Evolutionary conservation across 345 rosid species (phyloP).

Genomic region (Eucalyptus regnans): DNA sequence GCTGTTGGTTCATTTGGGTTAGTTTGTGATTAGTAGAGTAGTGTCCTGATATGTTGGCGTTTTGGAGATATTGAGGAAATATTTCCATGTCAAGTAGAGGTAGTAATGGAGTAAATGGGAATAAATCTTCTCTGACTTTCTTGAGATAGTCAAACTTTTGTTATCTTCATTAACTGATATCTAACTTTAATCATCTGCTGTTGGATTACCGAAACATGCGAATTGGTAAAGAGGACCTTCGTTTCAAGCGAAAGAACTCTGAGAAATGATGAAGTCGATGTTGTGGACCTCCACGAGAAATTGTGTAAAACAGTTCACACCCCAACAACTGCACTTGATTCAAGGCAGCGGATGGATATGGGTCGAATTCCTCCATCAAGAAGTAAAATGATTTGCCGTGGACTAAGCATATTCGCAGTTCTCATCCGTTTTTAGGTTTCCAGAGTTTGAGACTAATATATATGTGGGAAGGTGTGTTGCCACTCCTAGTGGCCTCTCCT

Average conservation of each 20-base stretch:
- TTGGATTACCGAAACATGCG: no score
- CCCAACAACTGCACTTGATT: slow-evolving; percentile 13
- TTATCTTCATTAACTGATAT: no score
- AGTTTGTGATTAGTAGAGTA: neutral
- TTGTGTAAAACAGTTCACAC: slow-evolving; percentile 43
- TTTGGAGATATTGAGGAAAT: slow-evolving; percentile 58
- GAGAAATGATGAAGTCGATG: slow-evolving; percentile 27
- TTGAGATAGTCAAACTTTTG: no score
- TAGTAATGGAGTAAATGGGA: slow-evolving; percentile 2
- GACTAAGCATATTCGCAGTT: slow-evolving; percentile 33
- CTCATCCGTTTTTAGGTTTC: slow-evolving; percentile 51
- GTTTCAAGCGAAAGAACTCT: slow-evolving; percentile 48
- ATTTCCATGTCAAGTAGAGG: slow-evolving; percentile 10
- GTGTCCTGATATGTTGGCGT: neutral
- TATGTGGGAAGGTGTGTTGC: slow-evolving; percentile 39
- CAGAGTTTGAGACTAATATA: slow-evolving; percentile 50
- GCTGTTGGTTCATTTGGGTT: neutral
- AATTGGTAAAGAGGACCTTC: slow-evolving; percentile 60
- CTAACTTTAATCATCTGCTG: no score
- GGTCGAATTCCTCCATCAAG: slow-evolving; percentile 38
- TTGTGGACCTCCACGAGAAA: slow-evolving; percentile 59
- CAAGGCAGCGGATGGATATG: slow-evolving; percentile 26
- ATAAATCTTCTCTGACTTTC: neutral
- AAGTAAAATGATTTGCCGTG: slow-evolving; percentile 32
- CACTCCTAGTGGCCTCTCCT: slow-evolving; percentile 50